Evolutionary conservation across 2,329 filamentous ascomycete species (phyloP), one percentile per base, ranked within the genome.

Genomic region (Venturia asperata): DNA sequence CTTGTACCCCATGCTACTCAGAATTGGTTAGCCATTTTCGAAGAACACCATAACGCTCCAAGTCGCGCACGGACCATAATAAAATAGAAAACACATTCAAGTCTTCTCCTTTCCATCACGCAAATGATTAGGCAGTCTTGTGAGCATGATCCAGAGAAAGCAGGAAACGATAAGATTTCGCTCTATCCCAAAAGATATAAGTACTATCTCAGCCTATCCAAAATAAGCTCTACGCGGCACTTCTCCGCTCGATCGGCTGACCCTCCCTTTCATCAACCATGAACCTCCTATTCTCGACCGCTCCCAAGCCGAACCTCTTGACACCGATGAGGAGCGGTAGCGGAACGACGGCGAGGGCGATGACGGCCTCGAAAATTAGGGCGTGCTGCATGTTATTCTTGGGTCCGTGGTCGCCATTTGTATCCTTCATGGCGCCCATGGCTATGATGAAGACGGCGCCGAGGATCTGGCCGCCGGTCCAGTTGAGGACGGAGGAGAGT

Each of bases 371-470:
- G 72, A 97, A 95, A 27, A 96, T 81, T 67, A 97, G 78, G 0
- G 89, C 85, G 27, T 82, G 80, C 70, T 82, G 84, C 89, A 97
- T 92, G 72, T 92, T 88, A 21, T 77, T 75, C 0, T 88, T 87
- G 17, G 89, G 90, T 43, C 68, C 70, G 67, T 67, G 61, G 70
- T 69, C 69, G 11, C 69, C 71, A 37, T 75, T 70, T 63, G 66
- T 70, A 5, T 73, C 84, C 68, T 85, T 84, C 67, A 97, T 80
- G 21, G 88, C 90, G 73, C 92, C 88, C 78, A 90, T 89, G 66
- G 93, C 77, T 39, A 99, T 78, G 71, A 97, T 89, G 72, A 97
- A 96, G 37, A 92, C 77, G 1, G 86, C 92, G 15, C 94, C 94
- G 0, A 95, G 77, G 9, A 97, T 76, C 78, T 97, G 93, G 0